Evolutionary conservation across 495 filamentous ascomycete species (phyloP), one percentile per base, ranked within the genome.

Genomic region (Pyrenula aspistea): DNA sequence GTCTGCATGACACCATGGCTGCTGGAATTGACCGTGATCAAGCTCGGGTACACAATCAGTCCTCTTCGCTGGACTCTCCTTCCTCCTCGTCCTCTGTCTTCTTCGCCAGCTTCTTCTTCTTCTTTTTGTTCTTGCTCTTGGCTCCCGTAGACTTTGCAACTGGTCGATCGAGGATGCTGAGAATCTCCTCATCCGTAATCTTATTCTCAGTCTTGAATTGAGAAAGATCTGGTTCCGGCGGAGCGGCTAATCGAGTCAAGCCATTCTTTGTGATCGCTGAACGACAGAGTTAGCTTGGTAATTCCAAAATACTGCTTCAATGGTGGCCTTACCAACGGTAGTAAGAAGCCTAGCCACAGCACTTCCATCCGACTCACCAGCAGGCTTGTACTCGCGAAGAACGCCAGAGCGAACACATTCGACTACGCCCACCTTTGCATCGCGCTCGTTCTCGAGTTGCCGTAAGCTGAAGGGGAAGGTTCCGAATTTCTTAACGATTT

Each of bases 221-320:
- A 63, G 76, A 76, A 51, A 93, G 65, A 62, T 96, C 88, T 20
- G 80, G 73, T 10, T 82, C 68, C 56, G 86, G 81, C 22, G 93
- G 86, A 4, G 81, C 83, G 48, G 88, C 83, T 23, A 98, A 73
- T 69, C 87, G 88, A 63, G 84, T 86, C 67, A 98, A 72, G 62
- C 93, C 93, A 69, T 96, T 94, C 84, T 97, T 98, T 58, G 92
- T 97, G 73, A 97, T 92, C 56, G 90, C 94, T 96, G 57, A n/a
- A 55, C 49, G 42, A 31, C 20, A 55, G 2, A 15, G 42, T 63
- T 11, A 20, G 58, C 57, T 54, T 62, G 58, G 22, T n/a, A 36
- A 56, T 22, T 57, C 52, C 31, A 11, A 12, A 48, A 60, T 60
- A 58, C 24, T 10, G 31, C 69, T 59, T 55, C 56, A 53, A 50